Evolutionary conservation across 192 early-diverging fungal genomes (phyloP), one percentile per base, ranked within the genome.

Genomic region (Cladochytrium replicatum): DNA sequence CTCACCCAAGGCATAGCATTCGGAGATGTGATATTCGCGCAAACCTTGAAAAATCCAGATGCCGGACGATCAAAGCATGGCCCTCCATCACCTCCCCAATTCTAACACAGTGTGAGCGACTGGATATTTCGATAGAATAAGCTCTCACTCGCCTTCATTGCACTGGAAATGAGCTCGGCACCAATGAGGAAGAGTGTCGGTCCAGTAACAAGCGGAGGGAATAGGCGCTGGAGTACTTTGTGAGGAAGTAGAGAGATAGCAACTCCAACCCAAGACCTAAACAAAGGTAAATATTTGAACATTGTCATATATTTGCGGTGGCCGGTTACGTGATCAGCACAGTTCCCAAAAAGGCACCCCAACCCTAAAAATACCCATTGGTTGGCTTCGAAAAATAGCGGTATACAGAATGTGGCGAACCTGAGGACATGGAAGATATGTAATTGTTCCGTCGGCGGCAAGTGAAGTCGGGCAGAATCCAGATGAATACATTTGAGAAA

Each of bases 131-230:
- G 19, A 21, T 11, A 44, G 19, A 21, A 44, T 9, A 21, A 11
- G 9, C 19, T 11, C 17, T 9, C 44, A 6, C 47, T 9, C 17
- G 41, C 57, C 1, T 52, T 8, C 46, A 75, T 64, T 4, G 64
- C 73, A 1, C 61, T 61, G 3, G 57, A 58, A 25, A 72, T 60
- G 2, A 75, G 48, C 9, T 60, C 52, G 3, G 63, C 55, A 6
- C 73, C 73, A 24, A 75, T 72, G 47, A 75, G 34, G 34, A 69
- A 52, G 15, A 75, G 56, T 2, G 67, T 69, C 22, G 57, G 59
- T 52, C 73, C 73, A 13, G 74, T 72, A 6, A 75, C 73, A 53
- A 75, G 66, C 21, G 74, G 74, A 13, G 73, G 73, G 41, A 75
- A 75, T 46, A 75, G 43, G 32, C 55, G 66, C 48, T 71, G 65